These are phyloP conservation scores for Xenosphaeropsis pyriputrescens DNA, from an alignment of 2,329 filamentous ascomycete species.

Conservation along the genomic window DNA sequence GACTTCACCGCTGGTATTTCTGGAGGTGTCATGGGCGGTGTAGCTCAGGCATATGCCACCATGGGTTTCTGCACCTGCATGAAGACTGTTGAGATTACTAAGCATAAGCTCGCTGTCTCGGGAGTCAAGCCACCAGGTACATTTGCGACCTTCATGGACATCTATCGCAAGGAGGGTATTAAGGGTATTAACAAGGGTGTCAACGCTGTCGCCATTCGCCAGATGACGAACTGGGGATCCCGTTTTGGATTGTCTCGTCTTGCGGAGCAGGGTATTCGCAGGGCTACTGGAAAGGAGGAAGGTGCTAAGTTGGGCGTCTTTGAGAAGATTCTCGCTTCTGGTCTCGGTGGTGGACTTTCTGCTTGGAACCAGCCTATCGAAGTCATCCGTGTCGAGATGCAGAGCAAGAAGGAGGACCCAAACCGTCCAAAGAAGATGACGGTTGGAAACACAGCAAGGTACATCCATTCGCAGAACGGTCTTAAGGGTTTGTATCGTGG, in stretches of 20 bases:
- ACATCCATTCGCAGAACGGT: conserved; percentile 87
- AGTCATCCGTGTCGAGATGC: conserved; percentile 99
- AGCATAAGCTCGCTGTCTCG: conserved; percentile 78
- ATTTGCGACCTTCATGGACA: conserved; percentile 90
- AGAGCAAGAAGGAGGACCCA: conserved; percentile 95
- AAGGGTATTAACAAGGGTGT: conserved; percentile 96
- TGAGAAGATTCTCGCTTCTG: conserved; percentile 83
- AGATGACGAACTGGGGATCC: conserved; percentile 99
- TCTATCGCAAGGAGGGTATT: conserved; percentile 90
- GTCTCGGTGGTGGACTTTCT: conserved; percentile 81
- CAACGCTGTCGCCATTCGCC: conserved; percentile 94
- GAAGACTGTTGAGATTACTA: conserved; percentile 99
- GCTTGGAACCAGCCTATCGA: conserved; percentile 99
- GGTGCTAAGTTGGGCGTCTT: conserved; percentile 59
- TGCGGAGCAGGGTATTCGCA: conserved; percentile 79
- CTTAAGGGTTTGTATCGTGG: conserved; percentile 89
- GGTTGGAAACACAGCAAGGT: conserved; percentile 68
- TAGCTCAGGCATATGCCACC: conserved; percentile 96
- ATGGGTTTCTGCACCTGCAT: conserved; percentile 99
- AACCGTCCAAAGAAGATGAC: conserved; percentile 99
- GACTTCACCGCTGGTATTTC: conserved; percentile 81
- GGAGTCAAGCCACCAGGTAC: conserved; percentile 82
- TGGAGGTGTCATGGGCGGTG: conserved; percentile 85
- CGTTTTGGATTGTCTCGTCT: conserved; percentile 89
- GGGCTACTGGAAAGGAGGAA: conserved; percentile 62